Conservation (phyloP, 257 asterid species). For the Nicotiana paniculata region DNA sequence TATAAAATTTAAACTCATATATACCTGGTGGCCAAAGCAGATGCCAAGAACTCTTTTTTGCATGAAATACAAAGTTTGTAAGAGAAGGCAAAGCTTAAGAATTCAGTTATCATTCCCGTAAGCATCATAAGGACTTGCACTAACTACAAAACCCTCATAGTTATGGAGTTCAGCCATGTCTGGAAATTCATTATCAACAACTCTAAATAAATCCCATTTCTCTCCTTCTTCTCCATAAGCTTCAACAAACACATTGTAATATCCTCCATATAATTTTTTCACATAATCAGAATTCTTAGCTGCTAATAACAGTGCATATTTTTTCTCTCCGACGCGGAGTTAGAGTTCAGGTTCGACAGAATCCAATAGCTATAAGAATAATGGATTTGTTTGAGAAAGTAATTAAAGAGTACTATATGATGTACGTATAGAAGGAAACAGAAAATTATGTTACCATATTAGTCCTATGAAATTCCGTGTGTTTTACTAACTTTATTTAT, state of each 20-base stretch:
- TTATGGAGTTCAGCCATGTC: slow-evolving; percentile 22
- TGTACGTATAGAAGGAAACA: too few relatives aligned
- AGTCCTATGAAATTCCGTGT: too few relatives aligned
- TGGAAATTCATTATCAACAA: slow-evolving; percentile 59
- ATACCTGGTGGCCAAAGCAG: slow-evolving; percentile 74
- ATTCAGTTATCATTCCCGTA: slow-evolving; percentile 55
- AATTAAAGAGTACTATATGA: too few relatives aligned
- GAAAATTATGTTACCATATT: too few relatives aligned
- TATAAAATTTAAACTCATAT: background rate
- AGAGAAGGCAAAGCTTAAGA: slow-evolving; percentile 41
- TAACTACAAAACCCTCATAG: slow-evolving; percentile 57
- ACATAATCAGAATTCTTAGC: slow-evolving; percentile 58
- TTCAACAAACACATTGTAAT: slow-evolving; percentile 45
- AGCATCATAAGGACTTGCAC: slow-evolving; percentile 69
- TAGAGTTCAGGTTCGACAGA: too few relatives aligned
- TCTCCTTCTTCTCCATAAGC: slow-evolving; percentile 52
- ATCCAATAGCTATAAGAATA: too few relatives aligned
- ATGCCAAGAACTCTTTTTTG: slow-evolving; percentile 65
- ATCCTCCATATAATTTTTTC: slow-evolving; percentile 51
- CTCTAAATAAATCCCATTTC: slow-evolving; percentile 54
- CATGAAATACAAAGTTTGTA: slow-evolving; percentile 42
- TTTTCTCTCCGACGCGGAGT: slow-evolving; percentile 11
- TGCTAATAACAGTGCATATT: slow-evolving; percentile 48
- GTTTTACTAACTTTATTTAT: too few relatives aligned
- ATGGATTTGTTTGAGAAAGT: too few relatives aligned